A percentile compares a stretch with the other conserved stretches of the same genome.
phyloP scores from a whole-genome alignment of 2,329 filamentous ascomycete genomes.

The Hymenoscyphus linearis region DNA sequence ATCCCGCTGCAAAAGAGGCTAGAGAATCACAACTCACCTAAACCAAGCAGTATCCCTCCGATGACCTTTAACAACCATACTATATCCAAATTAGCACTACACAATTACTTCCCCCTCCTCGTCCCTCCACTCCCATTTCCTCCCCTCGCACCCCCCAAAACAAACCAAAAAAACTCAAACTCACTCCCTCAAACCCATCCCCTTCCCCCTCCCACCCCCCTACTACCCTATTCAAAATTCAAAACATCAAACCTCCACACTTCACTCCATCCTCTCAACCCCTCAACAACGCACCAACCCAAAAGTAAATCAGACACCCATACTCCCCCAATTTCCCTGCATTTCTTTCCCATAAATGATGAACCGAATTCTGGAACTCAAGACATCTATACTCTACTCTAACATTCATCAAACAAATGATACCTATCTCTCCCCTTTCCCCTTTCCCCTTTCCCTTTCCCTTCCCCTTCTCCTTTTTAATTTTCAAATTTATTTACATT shows the following conservation, averaged over 20 bases:
- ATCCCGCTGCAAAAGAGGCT: background rate
- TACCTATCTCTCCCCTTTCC: no score
- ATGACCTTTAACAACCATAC: constrained; percentile 50
- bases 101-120: no score
- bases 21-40: background rate
- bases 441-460: no score
- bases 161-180: constrained; percentile 3
- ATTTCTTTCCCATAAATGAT: constrained; percentile 43
- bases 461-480: no score
- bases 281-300: constrained; percentile 48
- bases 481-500: no score
- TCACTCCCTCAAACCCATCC: constrained; percentile 52
- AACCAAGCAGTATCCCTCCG: constrained; percentile 57
- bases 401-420: constrained; percentile 41
- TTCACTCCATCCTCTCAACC: constrained; percentile 59
- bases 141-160: no score
- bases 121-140: no score
- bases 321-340: constrained; percentile 50
- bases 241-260: constrained; percentile 59
- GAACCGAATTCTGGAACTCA: constrained; percentile 55
- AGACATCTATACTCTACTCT: constrained; percentile 43
- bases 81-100: background rate
- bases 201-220: constrained; percentile 52
- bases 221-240: constrained; percentile 48
- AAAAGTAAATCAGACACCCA: constrained; percentile 55